Base-by-base conservation (phyloP, 345 rosid genomes). In the Euphorbia peplus region DNA sequence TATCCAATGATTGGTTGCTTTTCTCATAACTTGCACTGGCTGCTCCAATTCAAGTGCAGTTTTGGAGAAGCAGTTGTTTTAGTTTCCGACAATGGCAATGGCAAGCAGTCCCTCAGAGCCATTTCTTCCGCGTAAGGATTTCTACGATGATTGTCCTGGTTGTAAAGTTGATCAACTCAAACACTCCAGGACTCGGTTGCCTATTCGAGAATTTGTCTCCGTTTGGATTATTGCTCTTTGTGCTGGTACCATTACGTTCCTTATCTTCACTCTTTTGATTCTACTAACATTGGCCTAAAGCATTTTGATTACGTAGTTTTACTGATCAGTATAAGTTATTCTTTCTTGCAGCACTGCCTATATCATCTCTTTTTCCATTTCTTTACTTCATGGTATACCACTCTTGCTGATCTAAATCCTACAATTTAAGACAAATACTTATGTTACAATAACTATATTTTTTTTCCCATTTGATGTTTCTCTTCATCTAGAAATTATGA, bases 331-430 rank as follows among this genome's bases (percentile, higher is more conserved):
- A 55, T 55, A 9, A 4, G 5, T 55, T 14, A n/a, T 35, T 46
- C 14, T 65, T 80, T 68, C 67, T 87, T 81, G 78, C 89, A 93
- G 98, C 93, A 21, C 79, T 91, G 76, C 95, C 97, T 12, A 86
- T 89, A 72, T 87, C 93, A 22, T 86, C 96, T 68, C 87, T 93
- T 19, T 93, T 93, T 67, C 97, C 98, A 0, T 93, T 88, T 66
- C 84, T 93, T 64, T 93, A 93, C 63, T 93, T 88, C 76, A 88
- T 90, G 98, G 98, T 90, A 69, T 29, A 15, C 9, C 39, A 57
- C 16, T 57, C n/a, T 28, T 55, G 1, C 12, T 24, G 5, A 10
- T 55, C 32, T 25, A 24, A 24, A 25, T 47, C 52, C 60, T 9
- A 0, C 28, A 22, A 24, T 32, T 22, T 24, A 54, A 54, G 28